phyloP scores from a whole-genome alignment of 306 rosid species.

The Carpinus fangiana region DNA sequence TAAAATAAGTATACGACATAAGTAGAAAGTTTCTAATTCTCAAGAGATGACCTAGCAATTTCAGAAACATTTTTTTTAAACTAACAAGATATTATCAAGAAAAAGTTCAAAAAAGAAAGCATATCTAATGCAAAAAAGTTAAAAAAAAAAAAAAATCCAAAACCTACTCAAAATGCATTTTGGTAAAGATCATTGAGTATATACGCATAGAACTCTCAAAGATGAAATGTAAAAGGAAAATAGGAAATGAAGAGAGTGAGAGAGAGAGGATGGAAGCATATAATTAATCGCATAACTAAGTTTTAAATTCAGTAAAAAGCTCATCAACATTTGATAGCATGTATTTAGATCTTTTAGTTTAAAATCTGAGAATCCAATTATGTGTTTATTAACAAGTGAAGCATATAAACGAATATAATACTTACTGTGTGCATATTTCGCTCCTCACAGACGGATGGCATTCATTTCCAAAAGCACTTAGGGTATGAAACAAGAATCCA shows the following conservation, averaged over 20 bases:
- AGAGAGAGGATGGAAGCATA: not conserved
- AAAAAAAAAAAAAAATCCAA: not conserved
- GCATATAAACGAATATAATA: slow-evolving; percentile 2
- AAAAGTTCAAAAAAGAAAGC: not conserved
- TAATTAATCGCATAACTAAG: not conserved
- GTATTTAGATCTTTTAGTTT: not conserved
- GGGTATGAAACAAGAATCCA: slow-evolving; percentile 65
- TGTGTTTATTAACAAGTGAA: not conserved
- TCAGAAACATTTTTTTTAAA: not conserved
- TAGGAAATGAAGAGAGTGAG: not conserved
- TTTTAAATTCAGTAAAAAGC: not conserved
- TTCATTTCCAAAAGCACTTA: slow-evolving; percentile 77
- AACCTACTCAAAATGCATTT: not conserved
- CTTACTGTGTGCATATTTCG: slow-evolving; percentile 77
- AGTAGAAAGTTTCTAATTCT: not conserved
- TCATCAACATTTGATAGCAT: not conserved
- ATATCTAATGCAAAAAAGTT: not conserved
- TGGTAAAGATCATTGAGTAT: not conserved
- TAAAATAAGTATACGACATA: not conserved
- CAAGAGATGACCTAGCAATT: not conserved
- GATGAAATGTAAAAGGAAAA: not conserved
- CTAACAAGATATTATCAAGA: not conserved
- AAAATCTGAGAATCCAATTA: not conserved
- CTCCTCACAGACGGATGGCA: slow-evolving; percentile 72
- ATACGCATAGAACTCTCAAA: not conserved